Evolutionary conservation across 2,329 filamentous ascomycete species (phyloP).

Genomic region (Graphilbum sp.): DNA sequence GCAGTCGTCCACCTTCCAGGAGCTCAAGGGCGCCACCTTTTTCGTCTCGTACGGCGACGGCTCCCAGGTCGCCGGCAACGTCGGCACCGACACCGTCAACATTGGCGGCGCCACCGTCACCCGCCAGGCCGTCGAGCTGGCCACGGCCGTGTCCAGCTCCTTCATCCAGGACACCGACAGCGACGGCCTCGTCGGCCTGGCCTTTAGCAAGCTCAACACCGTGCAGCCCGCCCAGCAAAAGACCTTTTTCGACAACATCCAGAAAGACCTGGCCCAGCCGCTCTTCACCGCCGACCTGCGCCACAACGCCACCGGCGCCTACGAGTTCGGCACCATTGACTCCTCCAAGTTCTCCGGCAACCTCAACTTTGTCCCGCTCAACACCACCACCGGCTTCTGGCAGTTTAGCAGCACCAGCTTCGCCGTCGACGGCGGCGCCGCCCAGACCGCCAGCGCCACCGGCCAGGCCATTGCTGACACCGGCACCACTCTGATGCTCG

Average conservation of each 20-base stretch:
- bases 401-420: conserved; percentile 43
- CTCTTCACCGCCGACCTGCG: conserved; percentile 57
- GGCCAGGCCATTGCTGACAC: conserved; percentile 37
- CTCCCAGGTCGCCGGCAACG: conserved; percentile 43
- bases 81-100: conserved; percentile 50
- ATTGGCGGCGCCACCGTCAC: conserved; percentile 48
- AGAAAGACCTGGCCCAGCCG: conserved; percentile 40
- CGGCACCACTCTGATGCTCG: conserved; percentile 47
- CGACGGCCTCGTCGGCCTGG: conserved; percentile 55
- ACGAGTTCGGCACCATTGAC: conserved; percentile 62
- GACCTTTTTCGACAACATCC: conserved; percentile 59
- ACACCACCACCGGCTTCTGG: conserved; percentile 52
- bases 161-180: conserved; percentile 44
- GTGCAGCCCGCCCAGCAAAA: conserved; percentile 45
- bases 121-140: conserved; percentile 51
- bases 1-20: conserved; percentile 18
- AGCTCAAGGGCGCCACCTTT: conserved; percentile 32
- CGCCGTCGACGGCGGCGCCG: conserved; percentile 27
- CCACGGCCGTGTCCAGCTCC: conserved; percentile 36
- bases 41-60: conserved; percentile 54
- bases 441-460: conserved; percentile 18
- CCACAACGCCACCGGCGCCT: conserved; percentile 41
- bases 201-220: conserved; percentile 48
- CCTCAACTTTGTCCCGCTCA: conserved; percentile 45
- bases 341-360: conserved; percentile 41